Evolutionary conservation across 2,329 filamentous ascomycete species (phyloP).

Genomic region (Raffaelea ambrosiae): DNA sequence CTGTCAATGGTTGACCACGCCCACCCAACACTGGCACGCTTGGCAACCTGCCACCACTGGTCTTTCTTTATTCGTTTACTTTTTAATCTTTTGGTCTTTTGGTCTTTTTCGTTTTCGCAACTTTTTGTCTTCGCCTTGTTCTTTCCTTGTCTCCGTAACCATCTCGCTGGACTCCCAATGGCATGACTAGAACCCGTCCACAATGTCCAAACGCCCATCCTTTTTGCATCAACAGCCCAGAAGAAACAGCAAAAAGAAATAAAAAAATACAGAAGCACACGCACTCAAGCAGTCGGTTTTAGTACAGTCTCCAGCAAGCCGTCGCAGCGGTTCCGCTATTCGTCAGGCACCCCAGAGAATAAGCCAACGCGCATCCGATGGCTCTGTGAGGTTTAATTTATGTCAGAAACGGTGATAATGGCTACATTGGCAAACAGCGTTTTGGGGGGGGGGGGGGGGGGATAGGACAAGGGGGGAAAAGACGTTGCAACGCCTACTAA

Average conservation of each 20-base stretch:
- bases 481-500: slow-evolving; percentile 10
- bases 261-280: slow-evolving; percentile 1
- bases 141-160: not conserved
- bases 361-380: slow-evolving; percentile 70
- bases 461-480: not conserved
- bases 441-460: no score
- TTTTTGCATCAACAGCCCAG: not conserved
- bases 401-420: no score
- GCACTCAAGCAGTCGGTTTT: not conserved
- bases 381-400: slow-evolving; percentile 41
- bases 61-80: no score
- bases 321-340: slow-evolving; percentile 19
- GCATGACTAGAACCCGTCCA: not conserved
- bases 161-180: not conserved
- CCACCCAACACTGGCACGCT: no score
- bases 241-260: not conserved
- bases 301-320: not conserved
- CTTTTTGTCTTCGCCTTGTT: not conserved
- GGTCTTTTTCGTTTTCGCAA: not conserved
- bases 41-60: no score
- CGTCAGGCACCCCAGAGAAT: slow-evolving; percentile 62
- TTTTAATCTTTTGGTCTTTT: no score
- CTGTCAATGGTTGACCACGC: no score
- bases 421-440: no score
- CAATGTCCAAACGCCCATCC: not conserved